These are phyloP conservation scores for Aureobasidium mangrovei DNA, from an alignment of 2,329 filamentous ascomycete genomes.

Conservation along the genomic window DNA sequence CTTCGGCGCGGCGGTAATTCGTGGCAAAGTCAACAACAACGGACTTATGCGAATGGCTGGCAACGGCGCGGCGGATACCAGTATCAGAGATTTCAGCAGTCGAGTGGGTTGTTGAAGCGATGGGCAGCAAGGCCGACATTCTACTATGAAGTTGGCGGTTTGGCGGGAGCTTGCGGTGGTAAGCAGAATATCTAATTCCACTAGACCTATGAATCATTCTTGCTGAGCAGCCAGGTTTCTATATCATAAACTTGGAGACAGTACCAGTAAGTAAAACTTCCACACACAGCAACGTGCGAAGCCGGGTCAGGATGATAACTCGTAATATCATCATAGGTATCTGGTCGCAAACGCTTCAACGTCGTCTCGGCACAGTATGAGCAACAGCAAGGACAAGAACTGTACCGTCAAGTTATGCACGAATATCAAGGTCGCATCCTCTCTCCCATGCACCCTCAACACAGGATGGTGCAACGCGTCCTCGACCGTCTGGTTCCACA, in stretches of 20 bases:
- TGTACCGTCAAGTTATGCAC: conserved; percentile 51
- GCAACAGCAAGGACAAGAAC: conserved; percentile 42
- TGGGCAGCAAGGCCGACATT: conserved; percentile 40
- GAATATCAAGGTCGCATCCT: conserved; percentile 48
- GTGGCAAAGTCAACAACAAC: not conserved
- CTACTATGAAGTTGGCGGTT: conserved; percentile 36
- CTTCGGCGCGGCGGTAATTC: not conserved
- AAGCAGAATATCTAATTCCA: no score
- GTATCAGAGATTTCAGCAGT: conserved; percentile 25
- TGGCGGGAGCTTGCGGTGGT: conserved; percentile 34
- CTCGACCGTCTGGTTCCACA: conserved; percentile 59
- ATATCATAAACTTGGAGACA: conserved; percentile 59
- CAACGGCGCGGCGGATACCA: conserved; percentile 18
- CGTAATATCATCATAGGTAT: conserved; percentile 37
- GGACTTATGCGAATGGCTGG: conserved; percentile 7
- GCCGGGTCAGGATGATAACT: not conserved
- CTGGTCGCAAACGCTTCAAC: conserved; percentile 65
- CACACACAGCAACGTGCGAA: not conserved
- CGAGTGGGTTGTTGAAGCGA: conserved; percentile 19
- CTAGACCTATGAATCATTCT: no score
- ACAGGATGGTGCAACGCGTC: conserved; percentile 51
- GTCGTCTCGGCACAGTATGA: conserved; percentile 51
- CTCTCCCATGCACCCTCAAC: conserved; percentile 50
- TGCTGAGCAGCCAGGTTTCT: conserved; percentile 38
- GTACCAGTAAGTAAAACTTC: conserved; percentile 45